Percentiles rank a stretch among this genome's conserved stretches.
These are phyloP conservation scores for Panicum virgatum DNA, from an alignment of 202 grass and related monocot species.

Conservation along the genomic window DNA sequence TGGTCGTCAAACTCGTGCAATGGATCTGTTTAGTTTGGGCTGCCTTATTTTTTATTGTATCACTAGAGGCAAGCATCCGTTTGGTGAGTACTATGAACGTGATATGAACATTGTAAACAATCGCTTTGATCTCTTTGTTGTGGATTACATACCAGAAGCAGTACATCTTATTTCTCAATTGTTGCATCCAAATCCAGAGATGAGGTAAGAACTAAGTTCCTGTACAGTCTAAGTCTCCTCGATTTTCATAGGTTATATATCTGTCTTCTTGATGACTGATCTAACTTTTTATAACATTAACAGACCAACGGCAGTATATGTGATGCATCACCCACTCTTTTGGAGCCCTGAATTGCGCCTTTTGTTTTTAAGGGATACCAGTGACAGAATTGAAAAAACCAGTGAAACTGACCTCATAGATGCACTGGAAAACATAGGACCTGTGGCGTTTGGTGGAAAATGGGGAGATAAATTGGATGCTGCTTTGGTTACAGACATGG, in stretches of 20 bases:
- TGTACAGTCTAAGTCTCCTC: background rate
- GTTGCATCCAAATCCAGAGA: constrained; percentile 48
- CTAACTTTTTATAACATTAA: constrained; percentile 27
- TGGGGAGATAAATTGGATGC: constrained; percentile 84
- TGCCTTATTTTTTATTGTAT: constrained; percentile 98
- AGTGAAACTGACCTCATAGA: constrained; percentile 73
- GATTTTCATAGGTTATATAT: background rate
- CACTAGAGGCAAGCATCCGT: constrained; percentile 88
- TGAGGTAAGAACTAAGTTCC: constrained; percentile 54
- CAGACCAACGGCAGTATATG: constrained; percentile 69
- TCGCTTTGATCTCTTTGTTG: constrained; percentile 74
- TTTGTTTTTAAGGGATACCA: constrained; percentile 82
- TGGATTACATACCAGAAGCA: constrained; percentile 94
- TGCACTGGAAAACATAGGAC: constrained; percentile 63
- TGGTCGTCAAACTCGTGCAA: constrained; percentile 78
- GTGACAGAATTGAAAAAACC: constrained; percentile 86
- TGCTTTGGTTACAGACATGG: constrained; percentile 76
- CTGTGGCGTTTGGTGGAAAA: constrained; percentile 75
- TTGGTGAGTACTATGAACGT: constrained; percentile 91
- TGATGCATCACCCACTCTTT: constrained; percentile 80
- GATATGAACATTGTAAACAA: constrained; percentile 88
- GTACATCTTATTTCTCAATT: constrained; percentile 85
- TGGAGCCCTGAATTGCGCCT: constrained; percentile 86
- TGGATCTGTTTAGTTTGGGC: constrained; percentile 96
- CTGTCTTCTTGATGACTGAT: constrained; percentile 1